Base-by-base conservation (phyloP, 2,329 filamentous ascomycete genomes). In the Beauveria bassiana region DNA sequence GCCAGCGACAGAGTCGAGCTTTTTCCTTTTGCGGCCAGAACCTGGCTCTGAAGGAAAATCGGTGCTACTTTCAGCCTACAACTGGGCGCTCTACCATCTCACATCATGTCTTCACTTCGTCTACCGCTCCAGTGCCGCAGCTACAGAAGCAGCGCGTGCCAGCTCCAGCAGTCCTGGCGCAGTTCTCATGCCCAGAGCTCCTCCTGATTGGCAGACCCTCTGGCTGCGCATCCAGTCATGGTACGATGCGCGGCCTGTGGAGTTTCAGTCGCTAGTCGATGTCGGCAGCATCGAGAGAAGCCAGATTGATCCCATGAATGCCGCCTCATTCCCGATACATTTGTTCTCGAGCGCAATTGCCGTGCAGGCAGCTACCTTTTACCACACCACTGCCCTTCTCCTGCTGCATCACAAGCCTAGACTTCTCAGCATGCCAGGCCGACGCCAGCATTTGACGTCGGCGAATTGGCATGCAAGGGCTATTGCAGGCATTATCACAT, bases 401-500 rank as follows among this genome's bases (percentile, higher is more conserved):
- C 60, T 68, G 6, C 57, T 68, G n/a, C 42, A 59, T 10, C 50
- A 65, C 20, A 69, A 67, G 40, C 67, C 66, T 6, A 63, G 66
- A 3, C 65, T 67, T 40, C 28, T 68, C 18, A 64, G 59, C 5
- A 49, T 65, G 1, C 53, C 65, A 16, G 42, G 42, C 31, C 51
- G 59, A 3, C 62, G 61, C 1, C 57, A 54, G 38, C 57, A 59
- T 22, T 50, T 60, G 20, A 56, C 51, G 6, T 69, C 67, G 5
- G 62, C 61, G 16, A 69, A 67, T 40, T 65, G 71, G 71, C 71
- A 72, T 28, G 68, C 65, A 2, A 70, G 71, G 34, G 70, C 68
- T 1, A 68, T 72, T 7, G 71, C 70, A 0, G 70, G 70, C 3
- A 55, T 70, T 6, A 68, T 66, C 16, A 59, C 66, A 0, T 69